Evolutionary conservation across 2,329 filamentous ascomycete genomes (phyloP).

Genomic region (Apiospora phragmitis): DNA sequence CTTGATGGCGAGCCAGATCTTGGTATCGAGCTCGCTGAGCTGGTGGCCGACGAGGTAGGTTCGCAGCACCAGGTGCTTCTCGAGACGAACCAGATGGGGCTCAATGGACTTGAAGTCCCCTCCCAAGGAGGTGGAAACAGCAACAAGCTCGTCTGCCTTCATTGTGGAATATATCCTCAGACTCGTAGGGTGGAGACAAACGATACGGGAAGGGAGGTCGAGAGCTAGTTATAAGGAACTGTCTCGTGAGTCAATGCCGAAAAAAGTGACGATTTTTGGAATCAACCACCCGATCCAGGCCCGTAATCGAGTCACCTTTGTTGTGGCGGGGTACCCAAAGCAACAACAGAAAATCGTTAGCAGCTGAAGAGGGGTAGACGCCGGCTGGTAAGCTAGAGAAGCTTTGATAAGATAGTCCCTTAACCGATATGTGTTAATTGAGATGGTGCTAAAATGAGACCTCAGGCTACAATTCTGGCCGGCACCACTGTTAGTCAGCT

Average conservation of each 20-base stretch:
- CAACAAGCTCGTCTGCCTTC: constrained; percentile 58
- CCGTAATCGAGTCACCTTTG: constrained; percentile 10
- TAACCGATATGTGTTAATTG: neutral
- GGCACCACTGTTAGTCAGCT: neutral
- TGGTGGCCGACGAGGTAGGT: constrained; percentile 83
- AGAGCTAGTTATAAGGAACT: neutral
- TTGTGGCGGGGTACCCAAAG: constrained; percentile 10
- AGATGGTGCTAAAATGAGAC: neutral
- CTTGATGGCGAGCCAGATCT: constrained; percentile 80
- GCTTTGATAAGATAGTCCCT: neutral
- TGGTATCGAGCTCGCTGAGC: constrained; percentile 74
- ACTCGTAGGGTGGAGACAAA: constrained; percentile 11
- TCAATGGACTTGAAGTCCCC: constrained; percentile 84
- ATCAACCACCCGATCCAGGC: neutral
- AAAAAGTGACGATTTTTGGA: constrained; percentile 8
- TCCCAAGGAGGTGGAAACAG: constrained; percentile 50
- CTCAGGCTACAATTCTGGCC: neutral
- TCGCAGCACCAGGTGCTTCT: constrained; percentile 84
- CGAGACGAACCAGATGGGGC: constrained; percentile 71
- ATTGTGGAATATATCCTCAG: constrained; percentile 36
- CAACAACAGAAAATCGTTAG: neutral
- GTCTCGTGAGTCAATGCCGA: constrained; percentile 11
- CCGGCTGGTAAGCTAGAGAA: neutral
- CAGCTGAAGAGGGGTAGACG: constrained; percentile 11
- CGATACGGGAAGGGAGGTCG: neutral